Conservation (phyloP, 73 alveolate species). For the Paramecium sonneborni region DNA sequence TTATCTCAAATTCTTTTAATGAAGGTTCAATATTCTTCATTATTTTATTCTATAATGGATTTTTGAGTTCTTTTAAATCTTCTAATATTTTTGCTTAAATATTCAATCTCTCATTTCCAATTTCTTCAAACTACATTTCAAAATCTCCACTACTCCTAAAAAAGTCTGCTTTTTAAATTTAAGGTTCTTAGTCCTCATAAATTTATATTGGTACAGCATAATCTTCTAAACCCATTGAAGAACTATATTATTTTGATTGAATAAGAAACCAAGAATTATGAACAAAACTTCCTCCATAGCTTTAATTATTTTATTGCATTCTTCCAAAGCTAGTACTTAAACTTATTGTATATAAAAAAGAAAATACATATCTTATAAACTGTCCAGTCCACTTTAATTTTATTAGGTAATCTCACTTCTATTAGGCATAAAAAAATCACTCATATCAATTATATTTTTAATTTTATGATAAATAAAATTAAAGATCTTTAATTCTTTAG, state of each 20-base stretch:
- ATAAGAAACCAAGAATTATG: not conserved
- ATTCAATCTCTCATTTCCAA: not conserved
- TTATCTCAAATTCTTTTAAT: not conserved
- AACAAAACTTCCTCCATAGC: not conserved
- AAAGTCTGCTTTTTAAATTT: not conserved
- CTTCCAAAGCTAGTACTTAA: not conserved
- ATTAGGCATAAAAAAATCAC: not conserved
- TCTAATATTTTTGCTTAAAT: not conserved
- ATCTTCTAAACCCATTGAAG: not conserved
- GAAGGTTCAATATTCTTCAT: not conserved
- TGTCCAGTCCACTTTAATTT: not conserved
- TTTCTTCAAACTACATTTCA: slow-evolving; percentile 21
- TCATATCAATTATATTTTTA: not conserved
- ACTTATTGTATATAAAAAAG: not conserved
- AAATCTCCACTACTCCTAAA: not conserved
- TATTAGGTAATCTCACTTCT: not conserved
- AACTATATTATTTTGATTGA: not conserved
- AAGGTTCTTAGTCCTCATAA: not conserved
- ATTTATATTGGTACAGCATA: not conserved
- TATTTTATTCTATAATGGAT: not conserved
- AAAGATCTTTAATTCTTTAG: no score
- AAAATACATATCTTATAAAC: not conserved
- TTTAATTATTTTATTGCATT: not conserved
- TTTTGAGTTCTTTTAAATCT: not conserved
- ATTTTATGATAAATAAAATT: no score